phyloP scores from a whole-genome alignment of 257 asterid species.

The Solanum peruvianum region DNA sequence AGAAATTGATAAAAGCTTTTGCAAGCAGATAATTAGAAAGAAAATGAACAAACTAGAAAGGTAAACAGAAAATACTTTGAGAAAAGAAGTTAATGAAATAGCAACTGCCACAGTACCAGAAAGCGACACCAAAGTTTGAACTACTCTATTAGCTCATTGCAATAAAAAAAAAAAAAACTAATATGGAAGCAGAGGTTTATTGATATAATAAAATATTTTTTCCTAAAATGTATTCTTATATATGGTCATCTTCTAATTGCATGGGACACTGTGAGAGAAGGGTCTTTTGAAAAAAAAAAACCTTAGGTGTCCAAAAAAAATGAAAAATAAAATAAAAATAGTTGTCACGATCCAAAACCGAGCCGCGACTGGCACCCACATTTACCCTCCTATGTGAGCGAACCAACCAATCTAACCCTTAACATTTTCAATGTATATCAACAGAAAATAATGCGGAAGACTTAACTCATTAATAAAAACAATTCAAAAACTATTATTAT shows the following conservation, averaged over 20 bases:
- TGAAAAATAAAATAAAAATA: too few species aligned
- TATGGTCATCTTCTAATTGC: neutral
- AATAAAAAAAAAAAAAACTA: neutral
- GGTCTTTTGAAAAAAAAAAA: neutral
- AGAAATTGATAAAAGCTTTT: neutral
- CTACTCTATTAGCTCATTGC: neutral
- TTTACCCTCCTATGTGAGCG: too few species aligned
- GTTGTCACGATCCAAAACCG: too few species aligned
- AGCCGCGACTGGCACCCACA: too few species aligned
- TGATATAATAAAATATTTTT: neutral
- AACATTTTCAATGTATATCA: too few species aligned
- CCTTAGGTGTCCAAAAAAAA: too few species aligned
- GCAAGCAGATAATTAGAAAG: neutral
- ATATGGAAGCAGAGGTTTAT: neutral
- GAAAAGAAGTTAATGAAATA: neutral
- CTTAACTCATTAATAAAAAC: too few species aligned
- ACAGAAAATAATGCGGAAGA: too few species aligned
- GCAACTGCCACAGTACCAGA: neutral
- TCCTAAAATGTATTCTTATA: neutral
- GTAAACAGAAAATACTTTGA: neutral
- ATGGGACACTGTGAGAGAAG: neutral
- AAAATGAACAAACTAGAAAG: neutral
- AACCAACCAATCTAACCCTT: too few species aligned
- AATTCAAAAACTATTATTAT: too few species aligned
- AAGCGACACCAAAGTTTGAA: neutral